Evolutionary conservation across 1,139 yeast genomes (phyloP).

Genomic region (Taphrina confusa): DNA sequence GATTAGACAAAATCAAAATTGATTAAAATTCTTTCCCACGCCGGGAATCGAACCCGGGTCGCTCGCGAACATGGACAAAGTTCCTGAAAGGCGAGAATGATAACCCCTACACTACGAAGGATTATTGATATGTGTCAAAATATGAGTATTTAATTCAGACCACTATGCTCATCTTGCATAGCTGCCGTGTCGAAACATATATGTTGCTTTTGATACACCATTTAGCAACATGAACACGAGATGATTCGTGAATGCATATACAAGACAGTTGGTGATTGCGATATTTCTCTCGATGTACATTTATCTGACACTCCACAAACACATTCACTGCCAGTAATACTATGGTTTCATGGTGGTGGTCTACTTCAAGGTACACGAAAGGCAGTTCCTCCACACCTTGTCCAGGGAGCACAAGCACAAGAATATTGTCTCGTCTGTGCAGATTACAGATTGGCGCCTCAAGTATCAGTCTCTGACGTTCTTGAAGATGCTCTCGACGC

Average conservation of each 20-base stretch:
- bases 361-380: slow-evolving; percentile 21
- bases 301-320: not conserved
- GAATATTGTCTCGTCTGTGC: slow-evolving; percentile 44
- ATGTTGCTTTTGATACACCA: no score
- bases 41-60: slow-evolving; percentile 34
- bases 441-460: slow-evolving; percentile 53
- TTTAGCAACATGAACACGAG: no score
- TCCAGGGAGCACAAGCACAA: not conserved
- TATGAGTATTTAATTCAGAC: not conserved
- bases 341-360: slow-evolving; percentile 24
- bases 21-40: slow-evolving; percentile 12
- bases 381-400: slow-evolving; percentile 8
- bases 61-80: slow-evolving; percentile 15
- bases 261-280: slow-evolving; percentile 3
- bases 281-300: slow-evolving; percentile 7
- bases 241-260: slow-evolving; percentile 5
- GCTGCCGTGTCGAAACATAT: no score
- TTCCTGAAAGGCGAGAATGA: slow-evolving; percentile 28
- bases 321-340: not conserved
- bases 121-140: not conserved
- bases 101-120: slow-evolving; percentile 33
- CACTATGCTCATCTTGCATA: no score
- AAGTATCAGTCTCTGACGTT: slow-evolving; percentile 54
- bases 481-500: slow-evolving; percentile 52
- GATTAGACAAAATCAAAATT: not conserved